These are phyloP conservation scores for Phytophthora chlamydospora DNA, from an alignment of 352 stramenopile species.

Conservation along the genomic window DNA sequence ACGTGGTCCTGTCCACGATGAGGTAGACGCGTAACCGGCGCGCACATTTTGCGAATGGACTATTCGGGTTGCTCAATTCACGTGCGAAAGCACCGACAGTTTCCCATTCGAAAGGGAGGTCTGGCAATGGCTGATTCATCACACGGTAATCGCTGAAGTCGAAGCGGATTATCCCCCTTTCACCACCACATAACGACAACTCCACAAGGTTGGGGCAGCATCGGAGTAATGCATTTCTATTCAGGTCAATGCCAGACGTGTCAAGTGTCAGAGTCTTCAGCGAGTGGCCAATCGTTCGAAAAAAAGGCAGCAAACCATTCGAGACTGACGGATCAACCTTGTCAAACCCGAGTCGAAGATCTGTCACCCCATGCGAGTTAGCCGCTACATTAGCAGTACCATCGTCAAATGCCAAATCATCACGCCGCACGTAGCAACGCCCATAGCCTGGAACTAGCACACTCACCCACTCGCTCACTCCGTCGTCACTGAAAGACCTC, in stretches of 20 bases:
- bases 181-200: conserved; percentile 10
- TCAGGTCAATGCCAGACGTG: conserved; percentile 1
- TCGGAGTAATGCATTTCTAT: conserved; percentile 8
- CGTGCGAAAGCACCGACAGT: too few relatives aligned
- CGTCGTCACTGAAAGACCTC: conserved; percentile 13
- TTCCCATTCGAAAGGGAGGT: conserved; percentile 5
- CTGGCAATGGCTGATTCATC: conserved; percentile 11
- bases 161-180: conserved; percentile 8
- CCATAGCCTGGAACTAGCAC: conserved; percentile 15
- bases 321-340: neutral
- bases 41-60: too few relatives aligned
- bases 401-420: conserved; percentile 4
- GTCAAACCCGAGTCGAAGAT: conserved; percentile 11
- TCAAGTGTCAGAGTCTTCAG: conserved; percentile 16
- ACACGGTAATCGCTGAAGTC: conserved; percentile 19
- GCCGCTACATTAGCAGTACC: neutral
- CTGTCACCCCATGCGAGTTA: conserved; percentile 1
- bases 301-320: conserved; percentile 9
- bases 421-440: neutral
- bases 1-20: too few relatives aligned
- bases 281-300: conserved; percentile 4
- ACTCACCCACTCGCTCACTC: conserved; percentile 6
- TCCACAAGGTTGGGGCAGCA: conserved; percentile 17
- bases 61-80: too few relatives aligned
- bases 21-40: too few relatives aligned